These are phyloP conservation scores for Termitomyces sp. DNA, from an alignment of 768 basidiomycete species.

Conservation along the genomic window DNA sequence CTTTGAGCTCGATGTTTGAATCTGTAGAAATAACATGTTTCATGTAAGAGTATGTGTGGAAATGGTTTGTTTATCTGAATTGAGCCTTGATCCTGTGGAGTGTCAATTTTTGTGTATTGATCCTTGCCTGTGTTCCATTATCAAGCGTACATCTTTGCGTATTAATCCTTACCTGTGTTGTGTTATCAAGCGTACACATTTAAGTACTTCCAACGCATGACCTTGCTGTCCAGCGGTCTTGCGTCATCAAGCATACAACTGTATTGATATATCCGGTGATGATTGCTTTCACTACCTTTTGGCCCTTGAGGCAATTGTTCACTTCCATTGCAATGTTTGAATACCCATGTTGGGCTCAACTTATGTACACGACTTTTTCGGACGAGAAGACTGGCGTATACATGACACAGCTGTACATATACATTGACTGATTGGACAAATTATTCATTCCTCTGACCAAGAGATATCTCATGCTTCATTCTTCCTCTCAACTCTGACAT, in stretches of 20 bases:
- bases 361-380: background rate
- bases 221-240: no score
- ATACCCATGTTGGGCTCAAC: no score
- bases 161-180: background rate
- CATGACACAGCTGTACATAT: background rate
- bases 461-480: background rate
- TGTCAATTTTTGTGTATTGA: no score
- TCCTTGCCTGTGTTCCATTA: no score
- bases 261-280: no score
- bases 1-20: constrained; percentile 45
- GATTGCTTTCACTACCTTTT: no score
- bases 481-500: background rate
- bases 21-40: background rate
- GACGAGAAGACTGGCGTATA: background rate
- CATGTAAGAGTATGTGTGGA: background rate
- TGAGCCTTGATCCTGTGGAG: background rate
- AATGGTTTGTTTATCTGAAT: background rate
- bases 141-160: no score
- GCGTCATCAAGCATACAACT: no score
- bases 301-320: background rate
- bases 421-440: background rate
- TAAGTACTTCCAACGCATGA: background rate
- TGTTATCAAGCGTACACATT: background rate
- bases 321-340: background rate
- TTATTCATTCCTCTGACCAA: no score